These are phyloP conservation scores for Viridothelium virens DNA, from an alignment of 495 filamentous ascomycete genomes.

Conservation along the genomic window DNA sequence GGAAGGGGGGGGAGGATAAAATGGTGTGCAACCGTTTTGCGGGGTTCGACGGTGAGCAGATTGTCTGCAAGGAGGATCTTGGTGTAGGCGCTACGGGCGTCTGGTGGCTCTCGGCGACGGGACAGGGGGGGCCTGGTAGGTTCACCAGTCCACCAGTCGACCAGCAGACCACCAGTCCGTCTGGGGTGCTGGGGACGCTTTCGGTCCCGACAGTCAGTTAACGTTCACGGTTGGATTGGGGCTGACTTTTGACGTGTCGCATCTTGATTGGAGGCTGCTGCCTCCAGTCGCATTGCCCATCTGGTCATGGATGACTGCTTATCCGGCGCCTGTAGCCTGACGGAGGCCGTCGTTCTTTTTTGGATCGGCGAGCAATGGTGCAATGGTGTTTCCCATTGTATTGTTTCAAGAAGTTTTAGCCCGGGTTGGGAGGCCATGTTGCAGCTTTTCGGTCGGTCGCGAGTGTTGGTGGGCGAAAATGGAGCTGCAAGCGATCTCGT, in stretches of 20 bases:
- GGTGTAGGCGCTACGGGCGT: neutral
- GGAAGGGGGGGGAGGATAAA: neutral
- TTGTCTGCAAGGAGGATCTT: constrained; percentile 11
- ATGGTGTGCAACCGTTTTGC: constrained; percentile 6
- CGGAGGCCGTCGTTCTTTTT: neutral
- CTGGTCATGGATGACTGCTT: neutral
- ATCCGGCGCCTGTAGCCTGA: neutral
- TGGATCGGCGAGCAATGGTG: neutral
- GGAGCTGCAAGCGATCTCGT: constrained; percentile 5
- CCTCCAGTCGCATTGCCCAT: neutral
- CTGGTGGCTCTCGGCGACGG: neutral
- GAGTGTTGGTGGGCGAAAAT: neutral
- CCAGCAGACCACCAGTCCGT: neutral
- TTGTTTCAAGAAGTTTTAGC: neutral
- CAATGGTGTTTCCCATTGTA: neutral
- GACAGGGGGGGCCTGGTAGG: neutral
- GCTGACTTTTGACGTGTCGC: constrained; percentile 5
- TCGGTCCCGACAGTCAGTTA: too few species aligned
- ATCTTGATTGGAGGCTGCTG: neutral
- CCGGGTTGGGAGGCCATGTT: neutral
- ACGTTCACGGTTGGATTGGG: constrained; percentile 6
- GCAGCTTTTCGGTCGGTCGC: neutral
- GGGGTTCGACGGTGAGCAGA: neutral
- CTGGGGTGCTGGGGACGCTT: neutral
- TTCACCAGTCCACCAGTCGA: too few species aligned